These are phyloP conservation scores for Cinnamomum chago DNA, from an alignment of 164 flowering plant genomes.

Conservation along the genomic window DNA sequence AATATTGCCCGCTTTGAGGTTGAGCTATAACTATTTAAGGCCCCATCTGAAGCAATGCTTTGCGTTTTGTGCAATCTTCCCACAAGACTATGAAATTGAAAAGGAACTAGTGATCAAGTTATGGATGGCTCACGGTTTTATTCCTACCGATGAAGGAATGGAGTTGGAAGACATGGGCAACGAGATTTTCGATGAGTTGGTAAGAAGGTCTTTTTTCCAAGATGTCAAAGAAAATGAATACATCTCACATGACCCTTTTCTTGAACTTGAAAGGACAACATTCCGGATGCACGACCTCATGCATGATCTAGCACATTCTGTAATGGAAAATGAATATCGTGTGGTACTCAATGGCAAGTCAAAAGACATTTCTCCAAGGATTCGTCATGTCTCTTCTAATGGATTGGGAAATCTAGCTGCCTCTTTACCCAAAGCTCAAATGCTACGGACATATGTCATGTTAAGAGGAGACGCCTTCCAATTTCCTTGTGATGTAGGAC, in stretches of 20 bases:
- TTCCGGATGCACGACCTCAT: slow-evolving; percentile 9
- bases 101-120: neutral
- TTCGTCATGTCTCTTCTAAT: slow-evolving; percentile 3
- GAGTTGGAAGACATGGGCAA: neutral
- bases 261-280: neutral
- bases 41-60: slow-evolving; percentile 9
- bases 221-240: neutral
- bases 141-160: neutral
- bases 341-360: neutral
- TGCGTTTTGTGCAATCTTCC: slow-evolving; percentile 3
- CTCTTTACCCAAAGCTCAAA: neutral
- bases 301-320: slow-evolving; percentile 4
- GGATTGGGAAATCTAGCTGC: neutral
- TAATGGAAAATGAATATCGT: neutral
- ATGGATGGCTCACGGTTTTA: slow-evolving; percentile 11
- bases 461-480: no score
- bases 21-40: slow-evolving; percentile 7
- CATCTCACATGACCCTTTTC: rapidly evolving
- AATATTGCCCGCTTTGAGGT: neutral
- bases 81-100: neutral
- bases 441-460: neutral
- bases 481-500: neutral
- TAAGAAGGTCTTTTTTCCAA: neutral
- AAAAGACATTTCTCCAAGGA: neutral
- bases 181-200: neutral